Evolutionary conservation across 2,329 filamentous ascomycete genomes (phyloP), one percentile per base, ranked within the genome.

Genomic region (Huntiella abstrusa): DNA sequence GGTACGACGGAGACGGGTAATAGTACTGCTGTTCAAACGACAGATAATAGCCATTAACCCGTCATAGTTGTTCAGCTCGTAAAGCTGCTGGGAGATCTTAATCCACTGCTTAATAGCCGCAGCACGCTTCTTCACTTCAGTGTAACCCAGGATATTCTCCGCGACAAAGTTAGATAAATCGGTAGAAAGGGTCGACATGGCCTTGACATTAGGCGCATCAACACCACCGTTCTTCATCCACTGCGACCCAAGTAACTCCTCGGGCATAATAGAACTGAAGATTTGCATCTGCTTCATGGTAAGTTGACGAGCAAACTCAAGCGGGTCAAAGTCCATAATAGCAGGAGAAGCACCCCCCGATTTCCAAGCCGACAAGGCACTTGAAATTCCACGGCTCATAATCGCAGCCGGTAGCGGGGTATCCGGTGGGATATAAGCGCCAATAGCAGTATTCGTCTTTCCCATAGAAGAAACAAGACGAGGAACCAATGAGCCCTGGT

Each of bases 21-120:
- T 88, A 55, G 86, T 88, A 12, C 87, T 93, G 48, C 83, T 87
- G 62, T 93, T 93, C 42, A 98, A 64, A 7, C 83, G 87, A 66
- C 87, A 95, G 56, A 94, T 85, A 54, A 98, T 94, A 5, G 91
- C 86, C 86, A 96, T 95, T 8, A 98, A 66, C 0, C 85, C 84
- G 57, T 98, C 88, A 55, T 95, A 98, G 64, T 98, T 98, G 64
- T 91, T 81, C 19, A 96, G 71, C 56, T 91, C 83, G 4, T 92
- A 67, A 53, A 85, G 93, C 55, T 83, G 83, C 54, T 81, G 73
- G 1, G 84, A 85, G 54, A 96, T 78, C 68, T 96, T 98, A 59
- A 95, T 83, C 91, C 91, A 98, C 55, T 96, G 87, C 66, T 98
- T 96, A 64, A 98, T 91, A 45, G 86, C 75, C 1, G 73, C 66